Conservation (phyloP, 1,284 basidiomycete genomes). For the Rhizopogon hawkerae region DNA sequence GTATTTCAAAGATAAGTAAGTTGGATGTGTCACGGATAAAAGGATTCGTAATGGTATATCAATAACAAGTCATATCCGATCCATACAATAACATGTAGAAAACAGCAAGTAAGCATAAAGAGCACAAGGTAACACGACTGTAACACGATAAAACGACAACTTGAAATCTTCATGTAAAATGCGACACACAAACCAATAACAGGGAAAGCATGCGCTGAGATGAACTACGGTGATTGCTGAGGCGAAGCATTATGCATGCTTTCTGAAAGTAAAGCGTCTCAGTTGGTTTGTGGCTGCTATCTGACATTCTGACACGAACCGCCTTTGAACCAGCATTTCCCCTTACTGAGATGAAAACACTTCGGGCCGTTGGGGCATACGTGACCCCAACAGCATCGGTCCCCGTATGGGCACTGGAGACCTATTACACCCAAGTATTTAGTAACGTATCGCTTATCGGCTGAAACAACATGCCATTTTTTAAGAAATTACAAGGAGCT, state of each 20-base stretch:
- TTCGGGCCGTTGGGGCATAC: slow-evolving; percentile 70
- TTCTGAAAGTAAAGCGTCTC: slow-evolving; percentile 11
- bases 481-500: slow-evolving; percentile 71
- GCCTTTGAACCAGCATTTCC: slow-evolving; percentile 79
- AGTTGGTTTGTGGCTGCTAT: not conserved
- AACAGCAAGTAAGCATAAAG: slow-evolving; percentile 6
- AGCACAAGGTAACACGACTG: not conserved
- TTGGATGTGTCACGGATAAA: not conserved
- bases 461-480: slow-evolving; percentile 44
- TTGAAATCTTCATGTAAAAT: slow-evolving; percentile 2
- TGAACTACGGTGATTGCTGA: slow-evolving; percentile 10
- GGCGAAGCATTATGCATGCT: slow-evolving; percentile 24
- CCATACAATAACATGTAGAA: slow-evolving; percentile 8
- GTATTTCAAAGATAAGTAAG: not conserved
- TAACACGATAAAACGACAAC: slow-evolving; percentile 5
- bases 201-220: not conserved
- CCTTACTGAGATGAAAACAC: slow-evolving; percentile 55
- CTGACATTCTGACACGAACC: slow-evolving; percentile 35
- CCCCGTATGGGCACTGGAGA: slow-evolving; percentile 59
- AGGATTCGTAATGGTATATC: not conserved
- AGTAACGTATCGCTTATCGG: not conserved
- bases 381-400: slow-evolving; percentile 72
- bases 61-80: slow-evolving; percentile 4
- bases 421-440: slow-evolving; percentile 32
- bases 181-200: slow-evolving; percentile 4